Evolutionary conservation across 768 basidiomycete species (phyloP), one percentile per base, ranked within the genome.

Genomic region (Pleurotus salmoneostramineus): DNA sequence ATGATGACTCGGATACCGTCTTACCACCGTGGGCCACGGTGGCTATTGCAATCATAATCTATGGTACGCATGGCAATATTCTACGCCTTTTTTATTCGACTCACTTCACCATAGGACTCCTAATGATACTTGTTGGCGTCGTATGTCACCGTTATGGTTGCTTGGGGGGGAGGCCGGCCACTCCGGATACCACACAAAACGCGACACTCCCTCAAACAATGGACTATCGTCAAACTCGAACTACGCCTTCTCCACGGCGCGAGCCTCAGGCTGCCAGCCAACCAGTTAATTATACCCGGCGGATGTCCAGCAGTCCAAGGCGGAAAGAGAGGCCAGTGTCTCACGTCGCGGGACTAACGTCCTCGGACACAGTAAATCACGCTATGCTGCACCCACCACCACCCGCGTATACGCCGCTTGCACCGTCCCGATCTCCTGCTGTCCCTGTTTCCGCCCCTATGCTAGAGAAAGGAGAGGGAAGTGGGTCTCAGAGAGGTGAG

Each of bases 71-170:
- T n/a, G 6, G 5, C 50, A 11, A 6, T 17, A 17, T 2, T 17
- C 6, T 45, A 6, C 44, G 44, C 11, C 44, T 45, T 34, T 34
- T 3, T 12, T 15, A 15, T 5, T 36, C 33, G 36, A 34, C 50
- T 51, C 14, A 12, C 7, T 35, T 35, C 31, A 7, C 14, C 7
- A n/a, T n/a, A 55, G 52, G 35, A 2, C 35, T 55, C 27, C 11
- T 55, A 10, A 55, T 55, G 52, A 40, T 55, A 12, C 4, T 55
- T n/a, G 52, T 55, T 31, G 52, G 52, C 5, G 52, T 55, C 3
- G 32, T 55, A n/a, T 55, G 52, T 31, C 52, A 55, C 31, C 52
- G 52, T n/a, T 55, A 42, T 32, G 52, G 52, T 12, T 55, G 52
- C n/a, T 14, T 55, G 37, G 52, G 52, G 6, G 40, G 37, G 8